Evolutionary conservation across 169 alveolate species (phyloP), one percentile per base, ranked within the genome.

Genomic region (Plasmodium vivax): DNA sequence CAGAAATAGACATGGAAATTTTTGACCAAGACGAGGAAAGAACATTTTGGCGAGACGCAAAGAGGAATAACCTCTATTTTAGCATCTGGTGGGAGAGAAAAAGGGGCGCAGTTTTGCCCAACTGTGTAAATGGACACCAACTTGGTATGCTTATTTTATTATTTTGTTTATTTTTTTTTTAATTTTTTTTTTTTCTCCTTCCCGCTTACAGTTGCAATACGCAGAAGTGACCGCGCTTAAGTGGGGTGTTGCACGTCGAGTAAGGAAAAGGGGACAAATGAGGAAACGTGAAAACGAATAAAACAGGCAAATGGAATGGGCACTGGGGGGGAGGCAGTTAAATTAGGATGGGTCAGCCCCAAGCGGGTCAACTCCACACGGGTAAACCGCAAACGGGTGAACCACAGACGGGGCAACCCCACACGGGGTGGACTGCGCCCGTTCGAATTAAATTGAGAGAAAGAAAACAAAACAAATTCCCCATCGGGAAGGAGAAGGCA

Each of bases 1-100:
- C 51, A 36, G 94, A 88, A 79, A 43, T 88, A 80, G 94, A 88
- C 71, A 88, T 88, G 43, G 94, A 88, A 62, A 80, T 88, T 56
- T 79, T 79, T 23, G 75, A 88, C 79, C 10, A 30, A 30, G 72
- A 88, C 9, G 83, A 88, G 74, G 94, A 88, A 80, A 88, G 30
- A 32, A 6, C 32, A 88, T 88, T 88, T 79, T 88, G 94, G 94
- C 71, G 23, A 7, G 71, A 79, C 58, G 84, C 75, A 19, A 79
- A 47, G 73, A 79, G 14, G 83, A 77, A 88, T 10, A 79, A 68
- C 8, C 9, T 45, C 10, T 27, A 79, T 10, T 88, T 88, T 74
- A 58, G 62, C 72, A 43, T 88, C 30, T 88, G 94, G 94, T 88
- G 51, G 47, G 47, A 19, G 47, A 9, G 19, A 84, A 34, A 19